Percentiles rank a stretch among this genome's conserved stretches.
These are phyloP conservation scores for Limonomyces culmigenus DNA, from an alignment of 1,284 basidiomycete genomes.

Conservation along the genomic window DNA sequence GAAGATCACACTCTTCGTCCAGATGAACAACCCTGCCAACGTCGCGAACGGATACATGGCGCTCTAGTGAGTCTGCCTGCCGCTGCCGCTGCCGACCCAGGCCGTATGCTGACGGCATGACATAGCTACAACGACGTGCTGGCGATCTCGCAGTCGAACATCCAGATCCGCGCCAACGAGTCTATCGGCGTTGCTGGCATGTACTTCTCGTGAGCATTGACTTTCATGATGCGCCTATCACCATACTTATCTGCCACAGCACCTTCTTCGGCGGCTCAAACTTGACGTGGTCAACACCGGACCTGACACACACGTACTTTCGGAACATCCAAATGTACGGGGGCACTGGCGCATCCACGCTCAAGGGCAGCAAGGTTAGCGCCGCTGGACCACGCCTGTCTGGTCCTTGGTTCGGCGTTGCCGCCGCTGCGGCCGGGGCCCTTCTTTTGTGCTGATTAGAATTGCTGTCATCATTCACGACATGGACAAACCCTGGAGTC, in stretches of 20 bases:
- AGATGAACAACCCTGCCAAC: conserved; percentile 36
- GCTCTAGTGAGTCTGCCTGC: conserved; percentile 27
- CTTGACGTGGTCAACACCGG: conserved; percentile 42
- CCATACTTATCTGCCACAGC: conserved; percentile 16
- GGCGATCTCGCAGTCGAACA: conserved; percentile 28
- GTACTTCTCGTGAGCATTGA: conserved; percentile 36
- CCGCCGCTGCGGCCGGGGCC: background rate
- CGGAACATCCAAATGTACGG: conserved; percentile 47
- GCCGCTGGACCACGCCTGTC: background rate
- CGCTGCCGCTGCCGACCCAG: background rate
- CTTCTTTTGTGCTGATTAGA: background rate
- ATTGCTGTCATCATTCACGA: background rate
- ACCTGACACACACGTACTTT: conserved; percentile 48
- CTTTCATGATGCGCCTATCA: conserved; percentile 2
- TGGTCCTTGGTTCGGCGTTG: background rate
- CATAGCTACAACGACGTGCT: conserved; percentile 37
- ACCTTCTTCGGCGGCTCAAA: conserved; percentile 63
- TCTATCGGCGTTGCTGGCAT: conserved; percentile 37
- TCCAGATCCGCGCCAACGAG: conserved; percentile 31
- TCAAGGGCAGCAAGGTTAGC: conserved; percentile 17
- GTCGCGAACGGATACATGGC: conserved; percentile 38
- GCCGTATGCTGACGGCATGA: conserved; percentile 3
- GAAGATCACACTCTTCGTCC: conserved; percentile 35
- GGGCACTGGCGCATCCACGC: conserved; percentile 24
- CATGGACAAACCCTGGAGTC: background rate